phyloP scores from a whole-genome alignment of 805 yeast genomes.

The Kodamaea jinghongensis region DNA sequence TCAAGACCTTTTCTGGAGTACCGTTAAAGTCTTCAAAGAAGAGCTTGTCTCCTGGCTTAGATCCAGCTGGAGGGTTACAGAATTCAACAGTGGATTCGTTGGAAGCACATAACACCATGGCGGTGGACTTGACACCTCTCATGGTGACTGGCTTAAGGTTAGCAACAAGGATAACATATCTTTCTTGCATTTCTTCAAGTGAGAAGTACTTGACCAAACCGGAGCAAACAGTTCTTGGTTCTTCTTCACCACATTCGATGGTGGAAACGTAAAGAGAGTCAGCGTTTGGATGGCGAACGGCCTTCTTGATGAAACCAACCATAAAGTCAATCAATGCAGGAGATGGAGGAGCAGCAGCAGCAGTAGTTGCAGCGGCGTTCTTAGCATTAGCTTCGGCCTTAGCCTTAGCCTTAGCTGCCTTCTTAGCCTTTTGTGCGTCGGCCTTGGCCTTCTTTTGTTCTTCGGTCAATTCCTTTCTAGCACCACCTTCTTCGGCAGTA shows the following conservation, averaged over 20 bases:
- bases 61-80: conserved; percentile 89
- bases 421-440: conserved; percentile 62
- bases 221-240: conserved; percentile 97
- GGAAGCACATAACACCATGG: conserved; percentile 96
- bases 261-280: conserved; percentile 96
- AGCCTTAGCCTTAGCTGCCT: conserved; percentile 61
- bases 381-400: conserved; percentile 50
- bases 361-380: conserved; percentile 42
- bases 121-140: conserved; percentile 95
- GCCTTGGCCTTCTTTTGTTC: conserved; percentile 45
- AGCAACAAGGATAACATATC: conserved; percentile 87
- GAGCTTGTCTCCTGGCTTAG: conserved; percentile 93
- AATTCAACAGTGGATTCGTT: conserved; percentile 76
- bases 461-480: conserved; percentile 29
- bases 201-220: conserved; percentile 90
- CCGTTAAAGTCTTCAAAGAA: conserved; percentile 91
- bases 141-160: conserved; percentile 96
- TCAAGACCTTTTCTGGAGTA: conserved; percentile 85
- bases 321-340: conserved; percentile 89
- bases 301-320: conserved; percentile 96
- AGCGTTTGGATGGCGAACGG: conserved; percentile 96
- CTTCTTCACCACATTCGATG: conserved; percentile 95
- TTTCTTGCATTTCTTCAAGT: conserved; percentile 92
- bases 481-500: conserved; percentile 15
- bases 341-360: conserved; percentile 61